Evolutionary conservation across 1,284 basidiomycete genomes (phyloP).

Genomic region (Irpex rosettiformis): DNA sequence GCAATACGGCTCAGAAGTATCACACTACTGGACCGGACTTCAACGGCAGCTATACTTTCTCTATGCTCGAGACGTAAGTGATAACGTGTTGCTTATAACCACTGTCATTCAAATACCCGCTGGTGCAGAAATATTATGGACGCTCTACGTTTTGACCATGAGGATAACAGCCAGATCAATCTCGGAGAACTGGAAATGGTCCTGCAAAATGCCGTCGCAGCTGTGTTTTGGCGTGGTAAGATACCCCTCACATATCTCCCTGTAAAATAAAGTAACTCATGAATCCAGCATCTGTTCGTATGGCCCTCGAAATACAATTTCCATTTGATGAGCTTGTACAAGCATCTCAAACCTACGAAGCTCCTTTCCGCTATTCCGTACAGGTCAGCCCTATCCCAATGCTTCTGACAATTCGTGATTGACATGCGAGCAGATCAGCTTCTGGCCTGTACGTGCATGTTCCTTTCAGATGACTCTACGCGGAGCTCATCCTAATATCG

Average conservation of each 20-base stretch:
- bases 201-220: neutral
- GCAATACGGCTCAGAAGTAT: neutral
- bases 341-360: neutral
- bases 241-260: neutral
- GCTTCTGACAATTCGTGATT: neutral
- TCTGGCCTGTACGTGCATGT: neutral
- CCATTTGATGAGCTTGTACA: neutral
- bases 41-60: neutral
- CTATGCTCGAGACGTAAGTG: slow-evolving; percentile 1
- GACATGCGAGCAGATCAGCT: neutral
- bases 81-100: neutral
- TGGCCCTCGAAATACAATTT: neutral
- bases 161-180: neutral
- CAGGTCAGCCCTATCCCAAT: neutral
- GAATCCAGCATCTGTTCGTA: neutral
- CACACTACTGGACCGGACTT: neutral
- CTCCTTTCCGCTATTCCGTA: neutral
- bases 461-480: neutral
- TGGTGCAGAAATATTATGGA: neutral
- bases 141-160: neutral
- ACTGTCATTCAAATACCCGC: neutral
- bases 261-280: neutral
- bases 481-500: too few relatives aligned
- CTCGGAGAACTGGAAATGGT: neutral
- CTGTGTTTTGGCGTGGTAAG: slow-evolving; percentile 1